Base-by-base conservation (phyloP, 2,329 filamentous ascomycete species). In the Bipolaris sorokiniana region DNA sequence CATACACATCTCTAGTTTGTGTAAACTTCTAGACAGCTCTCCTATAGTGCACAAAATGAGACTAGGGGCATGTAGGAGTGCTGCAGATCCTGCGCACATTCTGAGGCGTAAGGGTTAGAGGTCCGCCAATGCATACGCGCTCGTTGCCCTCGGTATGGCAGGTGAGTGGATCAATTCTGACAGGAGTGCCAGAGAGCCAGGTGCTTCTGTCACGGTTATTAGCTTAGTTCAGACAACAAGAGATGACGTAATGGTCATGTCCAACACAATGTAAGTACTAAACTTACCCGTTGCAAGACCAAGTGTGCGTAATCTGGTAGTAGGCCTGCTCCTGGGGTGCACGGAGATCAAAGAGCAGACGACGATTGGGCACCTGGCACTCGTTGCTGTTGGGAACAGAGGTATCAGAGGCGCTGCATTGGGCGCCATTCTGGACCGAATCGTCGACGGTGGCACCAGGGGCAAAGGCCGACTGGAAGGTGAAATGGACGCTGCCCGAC, bases 261-360 rank as follows among this genome's bases (percentile, higher is more conserved):
- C 38, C 11, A 41, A 41, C 7, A 18, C 37, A 11, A 22, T 15
- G 18, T 2, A 37, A 41, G 38, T 23, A 23, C 20, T 23, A 41
- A 16, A 67, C 69, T 53, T 54, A 75, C 72, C 63, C 64, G 31
- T 67, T 55, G 51, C 72, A 75, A 18, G 38, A 46, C 71, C 71
- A 75, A 6, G 56, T 58, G 56, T 75, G 72, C 1, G 61, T 63
- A 34, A 75, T 59, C 40, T 68, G 66, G 48, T 68, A 72, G 41
- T 63, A 59, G 5, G 61, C 64, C 37, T 59, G 42, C 3, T 65
- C 60, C 37, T 68, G 61, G 9, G 60, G 54, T 3, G 40, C 62
- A 41, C 52, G 56, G 3, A 72, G 58, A 48, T 69, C 66, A 28
- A 72, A 70, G 0, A 65, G 51, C 34, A 75, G 38, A 38, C 45